These are phyloP conservation scores for Fusarium sacchari DNA, from an alignment of 2,329 filamentous ascomycete genomes.

Conservation along the genomic window DNA sequence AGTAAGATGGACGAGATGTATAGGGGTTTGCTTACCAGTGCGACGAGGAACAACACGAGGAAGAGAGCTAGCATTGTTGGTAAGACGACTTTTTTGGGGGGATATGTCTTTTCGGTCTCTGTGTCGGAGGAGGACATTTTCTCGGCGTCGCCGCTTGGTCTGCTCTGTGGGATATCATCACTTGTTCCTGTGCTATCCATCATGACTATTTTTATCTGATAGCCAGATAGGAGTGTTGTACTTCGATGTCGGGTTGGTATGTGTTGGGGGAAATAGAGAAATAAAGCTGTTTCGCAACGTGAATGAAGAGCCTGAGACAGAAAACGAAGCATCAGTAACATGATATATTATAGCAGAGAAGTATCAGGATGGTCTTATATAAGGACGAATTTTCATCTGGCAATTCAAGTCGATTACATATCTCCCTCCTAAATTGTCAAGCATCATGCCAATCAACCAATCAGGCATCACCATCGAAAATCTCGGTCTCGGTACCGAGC, in stretches of 20 bases:
- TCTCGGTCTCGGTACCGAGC: constrained; percentile 29
- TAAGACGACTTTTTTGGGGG: constrained; percentile 6
- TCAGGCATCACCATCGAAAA: not conserved
- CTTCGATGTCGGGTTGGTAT: too few relatives aligned
- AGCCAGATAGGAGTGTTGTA: too few relatives aligned
- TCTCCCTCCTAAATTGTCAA: not conserved
- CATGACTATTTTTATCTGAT: rapidly evolving
- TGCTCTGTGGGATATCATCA: not conserved
- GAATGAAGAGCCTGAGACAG: too few relatives aligned
- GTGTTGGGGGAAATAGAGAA: too few relatives aligned
- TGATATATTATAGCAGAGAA: too few relatives aligned
- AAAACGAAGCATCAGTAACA: too few relatives aligned
- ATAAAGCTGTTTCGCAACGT: too few relatives aligned
- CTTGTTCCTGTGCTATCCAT: not conserved
- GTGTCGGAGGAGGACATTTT: not conserved
- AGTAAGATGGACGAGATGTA: rapidly evolving
- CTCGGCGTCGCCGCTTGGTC: not conserved
- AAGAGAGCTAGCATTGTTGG: constrained; percentile 23
- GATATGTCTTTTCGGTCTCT: constrained; percentile 3
- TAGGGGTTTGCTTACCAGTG: not conserved
- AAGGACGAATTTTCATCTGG: not conserved
- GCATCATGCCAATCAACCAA: not conserved
- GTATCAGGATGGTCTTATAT: not conserved
- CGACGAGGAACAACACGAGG: constrained; percentile 19
- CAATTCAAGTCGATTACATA: constrained; percentile 7